These are phyloP conservation scores for Syzygium syzygioides DNA, from an alignment of 441 rosid species.

Conservation along the genomic window DNA sequence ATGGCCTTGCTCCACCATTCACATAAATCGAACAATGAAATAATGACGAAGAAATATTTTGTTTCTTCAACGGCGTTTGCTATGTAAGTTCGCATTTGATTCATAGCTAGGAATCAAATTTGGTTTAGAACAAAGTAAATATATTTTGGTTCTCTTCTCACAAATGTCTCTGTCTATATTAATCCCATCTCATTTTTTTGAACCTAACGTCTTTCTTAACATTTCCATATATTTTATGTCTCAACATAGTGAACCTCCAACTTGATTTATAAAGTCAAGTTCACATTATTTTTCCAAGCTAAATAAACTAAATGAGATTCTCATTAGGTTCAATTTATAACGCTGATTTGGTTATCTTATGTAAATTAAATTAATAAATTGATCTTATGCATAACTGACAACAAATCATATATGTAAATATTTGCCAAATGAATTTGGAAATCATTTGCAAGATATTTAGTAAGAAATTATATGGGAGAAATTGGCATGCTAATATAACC, in stretches of 20 bases:
- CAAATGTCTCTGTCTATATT: neutral
- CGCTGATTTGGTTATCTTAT: neutral
- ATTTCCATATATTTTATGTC: neutral
- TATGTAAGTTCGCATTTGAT: neutral
- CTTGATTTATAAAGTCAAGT: neutral
- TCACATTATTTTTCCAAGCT: neutral
- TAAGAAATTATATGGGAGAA: too few species aligned
- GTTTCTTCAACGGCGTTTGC: neutral
- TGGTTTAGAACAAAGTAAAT: neutral
- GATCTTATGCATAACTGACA: neutral
- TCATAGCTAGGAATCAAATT: neutral
- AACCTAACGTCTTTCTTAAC: neutral
- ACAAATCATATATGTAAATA: too few species aligned
- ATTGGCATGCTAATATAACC: too few species aligned
- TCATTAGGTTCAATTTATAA: too few species aligned
- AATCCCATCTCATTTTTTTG: neutral
- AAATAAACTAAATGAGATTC: neutral
- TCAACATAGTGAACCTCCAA: neutral
- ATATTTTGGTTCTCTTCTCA: neutral
- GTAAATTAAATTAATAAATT: neutral
- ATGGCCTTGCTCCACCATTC: too few species aligned
- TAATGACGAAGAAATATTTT: too few species aligned
- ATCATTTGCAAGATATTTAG: too few species aligned
- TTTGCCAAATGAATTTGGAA: too few species aligned
- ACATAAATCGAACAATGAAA: too few species aligned